Evolutionary conservation across 1,284 basidiomycete species (phyloP), one percentile per base, ranked within the genome.

Genomic region (Leccinum laetum): DNA sequence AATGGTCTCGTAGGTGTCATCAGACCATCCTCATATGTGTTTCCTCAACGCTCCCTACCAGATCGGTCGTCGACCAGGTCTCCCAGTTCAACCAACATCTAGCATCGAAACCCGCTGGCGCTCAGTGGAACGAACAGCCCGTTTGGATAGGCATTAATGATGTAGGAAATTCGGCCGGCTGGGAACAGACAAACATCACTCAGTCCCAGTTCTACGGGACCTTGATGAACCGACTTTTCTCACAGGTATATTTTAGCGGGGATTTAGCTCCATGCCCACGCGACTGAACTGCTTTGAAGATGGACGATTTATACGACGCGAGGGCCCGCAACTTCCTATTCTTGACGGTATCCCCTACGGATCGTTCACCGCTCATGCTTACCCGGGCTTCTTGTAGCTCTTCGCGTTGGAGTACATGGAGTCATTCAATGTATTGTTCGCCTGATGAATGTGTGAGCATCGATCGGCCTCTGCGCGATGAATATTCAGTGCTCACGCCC

Each of bases 351-450:
- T 87, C 88, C 2, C 86, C 87, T 8, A 83, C 82, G 26, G 80
- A 90, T 70, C 82, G 86, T 58, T 81, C 87, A 0, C 88, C 88
- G 1, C 79, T 87, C 13, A 73, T 83, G 64, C 69, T 18, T 76
- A 68, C 2, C 79, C 83, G 67, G 87, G 79, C 4, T 69, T 67
- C 61, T 83, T 80, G 2, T 84, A 76, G 29, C 72, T 73, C 16
- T 84, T 83, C 2, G 85, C 86, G 13, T 85, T 84, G 2, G 86
- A 84, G 69, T 93, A 96, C 79, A 85, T 87, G 58, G 78, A 78
- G 65, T 90, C 85, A 63, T 92, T 85, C 1, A 96, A 82, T 0
- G 94, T 95, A 71, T 92, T 86, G 73, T 95, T 95, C 32, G 78
- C 77, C 79, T 84, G 65, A 68, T 69, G 49, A 64, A 67, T 24